Evolutionary conservation across 1,284 basidiomycete species (phyloP), one percentile per base, ranked within the genome.

Genomic region (Ganoderma meredithae): DNA sequence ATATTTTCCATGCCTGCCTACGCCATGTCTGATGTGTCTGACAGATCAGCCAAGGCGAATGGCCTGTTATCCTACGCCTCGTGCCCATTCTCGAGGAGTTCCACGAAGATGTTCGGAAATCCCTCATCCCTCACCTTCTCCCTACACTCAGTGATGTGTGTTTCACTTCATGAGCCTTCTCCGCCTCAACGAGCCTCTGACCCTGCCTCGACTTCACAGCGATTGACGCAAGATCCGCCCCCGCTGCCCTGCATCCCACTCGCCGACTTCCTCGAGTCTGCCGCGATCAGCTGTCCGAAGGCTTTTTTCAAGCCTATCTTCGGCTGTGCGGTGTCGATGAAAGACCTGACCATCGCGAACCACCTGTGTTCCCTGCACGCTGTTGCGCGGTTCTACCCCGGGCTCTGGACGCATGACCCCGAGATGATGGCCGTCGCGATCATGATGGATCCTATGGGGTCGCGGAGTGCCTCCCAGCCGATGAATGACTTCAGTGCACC

Each of bases 271-370:
- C 79, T 92, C 1, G 80, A 84, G 31, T 79, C 78, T 31, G 73
- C 90, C 41, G 87, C 90, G 8, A 79, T 83, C 56, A 72, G 80
- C 33, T 84, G 89, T 73, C 90, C 93, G 0, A 88, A 88, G 68
- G 72, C 90, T 0, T 90, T 94, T 78, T 94, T 89, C 83, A 93
- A 91, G 75, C 89, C 91, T 1, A 81, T 95, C 31, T 94, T 95
- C 77, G 80, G 85, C 0, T 90, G 90, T 61, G 89, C 92, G 0
- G 88, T 88, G 0, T 87, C 91, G 0, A 83, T 84, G 27, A 89
- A 88, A 69, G 86, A 89, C 47, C 74, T 86, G 17, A 84, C 85
- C 0, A 82, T 93, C 2, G 79, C 86, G 5, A 85, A 84, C 49
- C 86, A 92, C 68, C 83, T 94, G 0, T 84, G 85, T 59, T 80